These are phyloP conservation scores for Rubia occidens DNA, from an alignment of 305 asterid genomes.

Conservation along the genomic window DNA sequence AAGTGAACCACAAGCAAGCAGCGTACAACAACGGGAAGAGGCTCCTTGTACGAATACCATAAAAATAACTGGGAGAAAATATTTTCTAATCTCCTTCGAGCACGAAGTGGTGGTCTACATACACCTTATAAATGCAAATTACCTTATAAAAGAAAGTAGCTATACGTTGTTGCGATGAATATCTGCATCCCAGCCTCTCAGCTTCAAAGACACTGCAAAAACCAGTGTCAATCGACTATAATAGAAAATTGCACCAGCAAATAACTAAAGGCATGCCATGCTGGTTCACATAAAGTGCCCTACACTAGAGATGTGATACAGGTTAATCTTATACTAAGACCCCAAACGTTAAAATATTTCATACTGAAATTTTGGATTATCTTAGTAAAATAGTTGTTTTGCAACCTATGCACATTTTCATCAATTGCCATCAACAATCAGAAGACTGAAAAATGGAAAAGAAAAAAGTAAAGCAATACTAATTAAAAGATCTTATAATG, in stretches of 20 bases:
- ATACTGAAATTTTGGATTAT: background rate
- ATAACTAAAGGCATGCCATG: background rate
- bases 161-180: constrained; percentile 63
- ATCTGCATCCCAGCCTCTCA: constrained; percentile 70
- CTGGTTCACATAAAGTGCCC: background rate
- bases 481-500: constrained; percentile 6
- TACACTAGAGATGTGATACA: background rate
- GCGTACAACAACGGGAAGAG: background rate
- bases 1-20: background rate
- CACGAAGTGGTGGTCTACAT: background rate
- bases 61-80: background rate
- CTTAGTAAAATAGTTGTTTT: background rate
- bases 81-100: background rate
- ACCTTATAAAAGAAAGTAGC: constrained; percentile 88
- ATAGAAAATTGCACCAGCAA: constrained; percentile 12
- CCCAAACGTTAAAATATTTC: background rate
- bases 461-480: background rate
- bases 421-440: background rate
- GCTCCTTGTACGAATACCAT: background rate
- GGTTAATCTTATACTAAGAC: background rate
- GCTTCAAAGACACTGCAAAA: constrained; percentile 65
- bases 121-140: constrained; percentile 9
- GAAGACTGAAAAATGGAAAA: background rate
- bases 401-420: background rate
- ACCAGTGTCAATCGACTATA: constrained; percentile 7